Percentiles rank a stretch among this genome's conserved stretches.
Conservation (phyloP, 1,139 yeast species). For the Zhuliangozyma parablackwelliae region DNA sequence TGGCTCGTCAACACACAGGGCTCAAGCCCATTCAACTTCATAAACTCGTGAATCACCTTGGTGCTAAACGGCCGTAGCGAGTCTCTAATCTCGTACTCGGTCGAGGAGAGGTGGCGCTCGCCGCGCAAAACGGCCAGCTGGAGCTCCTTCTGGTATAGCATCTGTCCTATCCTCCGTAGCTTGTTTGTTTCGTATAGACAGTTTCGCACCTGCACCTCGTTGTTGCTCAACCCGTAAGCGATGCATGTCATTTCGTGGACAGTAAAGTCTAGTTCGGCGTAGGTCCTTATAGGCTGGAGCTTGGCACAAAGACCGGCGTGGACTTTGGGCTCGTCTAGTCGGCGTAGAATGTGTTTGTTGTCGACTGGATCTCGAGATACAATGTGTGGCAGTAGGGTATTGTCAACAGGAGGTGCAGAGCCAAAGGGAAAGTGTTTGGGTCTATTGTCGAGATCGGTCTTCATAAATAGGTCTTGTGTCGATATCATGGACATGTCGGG, state of each 20-base stretch:
- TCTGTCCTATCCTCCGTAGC: slow-evolving; percentile 11
- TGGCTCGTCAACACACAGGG: slow-evolving; percentile 1
- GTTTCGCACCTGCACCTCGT: slow-evolving; percentile 2
- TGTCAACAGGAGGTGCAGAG: no score
- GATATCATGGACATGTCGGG: no score
- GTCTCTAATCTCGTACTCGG: slow-evolving; percentile 23
- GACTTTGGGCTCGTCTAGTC: no score
- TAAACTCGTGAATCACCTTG: slow-evolving; percentile 25
- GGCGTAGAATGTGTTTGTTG: no score
- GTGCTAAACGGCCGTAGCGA: slow-evolving; percentile 15
- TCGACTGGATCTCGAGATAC: no score
- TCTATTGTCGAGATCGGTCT: no score
- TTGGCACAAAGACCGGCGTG: no score
- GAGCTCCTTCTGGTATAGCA: slow-evolving; percentile 6
- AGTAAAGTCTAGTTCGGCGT: background rate
- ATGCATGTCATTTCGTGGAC: slow-evolving; percentile 4
- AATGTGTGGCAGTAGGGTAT: no score
- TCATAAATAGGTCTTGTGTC: no score
- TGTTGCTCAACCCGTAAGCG: slow-evolving; percentile 7
- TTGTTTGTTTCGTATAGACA: slow-evolving; percentile 11
- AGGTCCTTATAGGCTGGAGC: no score
- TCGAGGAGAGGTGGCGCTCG: slow-evolving; percentile 23
- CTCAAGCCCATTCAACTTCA: slow-evolving; percentile 26
- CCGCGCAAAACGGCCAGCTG: slow-evolving; percentile 22
- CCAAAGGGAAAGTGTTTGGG: no score